A percentile compares a stretch with the other conserved stretches of the same genome.
These are phyloP conservation scores for Thelephora ganbajun DNA, from an alignment of 768 basidiomycete species.

Conservation along the genomic window DNA sequence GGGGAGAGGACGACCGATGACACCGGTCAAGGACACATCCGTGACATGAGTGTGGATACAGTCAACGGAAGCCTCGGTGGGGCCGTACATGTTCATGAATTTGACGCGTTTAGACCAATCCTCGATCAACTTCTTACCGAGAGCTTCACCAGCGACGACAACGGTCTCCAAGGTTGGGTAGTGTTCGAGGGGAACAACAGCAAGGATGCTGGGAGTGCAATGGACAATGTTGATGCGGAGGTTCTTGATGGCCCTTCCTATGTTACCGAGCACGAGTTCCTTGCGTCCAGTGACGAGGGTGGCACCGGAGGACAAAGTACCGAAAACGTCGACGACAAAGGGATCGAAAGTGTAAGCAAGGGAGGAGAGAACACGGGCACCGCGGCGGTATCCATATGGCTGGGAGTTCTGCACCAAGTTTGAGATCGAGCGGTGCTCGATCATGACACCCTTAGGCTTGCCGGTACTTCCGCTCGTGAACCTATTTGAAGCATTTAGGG, in stretches of 20 bases:
- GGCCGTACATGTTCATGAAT: slow-evolving; percentile 21
- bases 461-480: slow-evolving; percentile 13
- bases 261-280: slow-evolving; percentile 18
- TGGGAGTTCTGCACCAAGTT: slow-evolving; percentile 9
- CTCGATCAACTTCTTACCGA: slow-evolving; percentile 10
- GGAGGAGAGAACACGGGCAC: slow-evolving; percentile 15
- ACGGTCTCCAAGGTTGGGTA: slow-evolving; percentile 16
- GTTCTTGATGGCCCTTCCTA: slow-evolving; percentile 14
- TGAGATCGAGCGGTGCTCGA: slow-evolving; percentile 9
- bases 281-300: slow-evolving; percentile 9
- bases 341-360: slow-evolving; percentile 18
- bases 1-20: slow-evolving; percentile 19
- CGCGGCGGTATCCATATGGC: slow-evolving; percentile 11
- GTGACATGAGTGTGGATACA: slow-evolving; percentile 15
- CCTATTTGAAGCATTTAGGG: neutral
- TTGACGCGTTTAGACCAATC: slow-evolving; percentile 15
- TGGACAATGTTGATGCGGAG: slow-evolving; percentile 16
- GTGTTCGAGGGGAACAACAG: slow-evolving; percentile 14
- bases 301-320: slow-evolving; percentile 10
- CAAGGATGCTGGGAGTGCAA: slow-evolving; percentile 18
- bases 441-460: slow-evolving; percentile 12
- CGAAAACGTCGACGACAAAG: slow-evolving; percentile 11
- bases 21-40: slow-evolving; percentile 8
- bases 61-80: slow-evolving; percentile 19
- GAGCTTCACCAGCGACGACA: slow-evolving; percentile 14